Base-by-base conservation (phyloP, 768 basidiomycete genomes). In the Albatrellus ellisii region DNA sequence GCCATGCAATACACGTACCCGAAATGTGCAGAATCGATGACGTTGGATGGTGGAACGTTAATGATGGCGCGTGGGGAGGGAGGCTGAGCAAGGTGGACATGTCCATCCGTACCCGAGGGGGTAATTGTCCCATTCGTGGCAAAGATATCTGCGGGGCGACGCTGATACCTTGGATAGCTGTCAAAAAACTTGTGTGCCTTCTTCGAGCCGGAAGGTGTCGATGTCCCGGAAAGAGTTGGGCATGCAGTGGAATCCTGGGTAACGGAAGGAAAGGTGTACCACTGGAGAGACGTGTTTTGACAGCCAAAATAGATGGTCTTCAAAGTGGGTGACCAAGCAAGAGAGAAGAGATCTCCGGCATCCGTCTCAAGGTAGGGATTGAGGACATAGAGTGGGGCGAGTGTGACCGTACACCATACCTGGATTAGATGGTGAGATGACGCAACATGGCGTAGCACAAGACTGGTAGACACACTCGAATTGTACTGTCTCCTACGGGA, bases 1-100 rank as follows among this genome's bases (percentile, higher is more conserved):
- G 67, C 61, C 76, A 90, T 78, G 52, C 83, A 88, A 56, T 94
- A 92, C 10, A 97, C 72, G 54, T 98, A 98, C 7, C 94, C 94
- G 56, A 78, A 92, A 59, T 98, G 94, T 3, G 91, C 94, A 1
- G 87, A 85, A 50, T 85, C 79, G 21, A 90, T 66, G 24, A 90
- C 79, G 50, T 88, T 85, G 42, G 62, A 63, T 10, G 72, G 63
- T 1, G 77, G 73, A 17, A 94, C 76, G 39, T 67, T 60, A 22
- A 86, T 55, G 15, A 62, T 61, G 10, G 61, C 65, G 21, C 63
- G 55, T 7, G 65, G 61, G 39, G 42, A n/a, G 25, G 52, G 24
- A 32, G 41, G 20, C 46, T 29, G 15, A 42, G 38, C 28, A 63
- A 62, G 14, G 56, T 57, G 20, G 3, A 37, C 18, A n/a, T 43